A percentile compares a stretch with the other conserved stretches of the same genome.
phyloP scores from a whole-genome alignment of 2,329 filamentous ascomycete genomes.

The Fusarium newnesense region DNA sequence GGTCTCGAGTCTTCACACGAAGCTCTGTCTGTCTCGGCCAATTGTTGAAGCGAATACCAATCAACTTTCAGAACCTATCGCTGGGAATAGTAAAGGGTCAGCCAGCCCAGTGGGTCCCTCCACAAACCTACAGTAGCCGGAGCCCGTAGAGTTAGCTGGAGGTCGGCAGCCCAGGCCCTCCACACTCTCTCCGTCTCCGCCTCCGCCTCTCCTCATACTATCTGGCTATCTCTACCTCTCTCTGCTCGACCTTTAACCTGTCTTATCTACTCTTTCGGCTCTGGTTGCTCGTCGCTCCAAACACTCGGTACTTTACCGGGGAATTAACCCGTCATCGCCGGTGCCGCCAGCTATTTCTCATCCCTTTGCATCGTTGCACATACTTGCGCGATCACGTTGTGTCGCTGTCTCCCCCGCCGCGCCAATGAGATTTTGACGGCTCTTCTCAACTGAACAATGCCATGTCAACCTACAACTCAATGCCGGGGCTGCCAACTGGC shows the following conservation, averaged over 20 bases:
- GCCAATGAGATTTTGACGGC: slow-evolving; percentile 46
- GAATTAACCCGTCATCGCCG: slow-evolving; percentile 2
- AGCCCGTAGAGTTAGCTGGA: neutral
- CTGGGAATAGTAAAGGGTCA: slow-evolving; percentile 4
- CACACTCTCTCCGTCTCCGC: slow-evolving; percentile 31
- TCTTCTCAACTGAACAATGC: slow-evolving; percentile 54
- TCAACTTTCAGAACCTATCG: slow-evolving; percentile 15
- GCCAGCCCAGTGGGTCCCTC: slow-evolving; percentile 34
- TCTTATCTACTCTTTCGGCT: slow-evolving; percentile 2
- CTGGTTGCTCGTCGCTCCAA: slow-evolving; percentile 29
- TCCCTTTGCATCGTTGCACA: slow-evolving; percentile 22
- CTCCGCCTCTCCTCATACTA: slow-evolving; percentile 31
- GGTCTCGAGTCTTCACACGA: slow-evolving; percentile 26
- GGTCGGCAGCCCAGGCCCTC: slow-evolving; percentile 9
- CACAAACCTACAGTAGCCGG: slow-evolving; percentile 31
- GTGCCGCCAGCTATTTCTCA: slow-evolving; percentile 4
- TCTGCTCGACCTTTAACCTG: neutral
- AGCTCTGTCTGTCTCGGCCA: slow-evolving; percentile 34
- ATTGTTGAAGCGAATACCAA: slow-evolving; percentile 27
- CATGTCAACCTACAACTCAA: slow-evolving; percentile 69
- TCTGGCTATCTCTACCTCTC: slow-evolving; percentile 16
- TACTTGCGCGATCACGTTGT: slow-evolving; percentile 27
- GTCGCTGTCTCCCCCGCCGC: slow-evolving; percentile 33
- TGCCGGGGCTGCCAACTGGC: slow-evolving; percentile 61
- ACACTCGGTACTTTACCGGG: slow-evolving; percentile 20